Evolutionary conservation across 2,329 filamentous ascomycete species (phyloP).

Genomic region (Trichoderma citrinoviride): DNA sequence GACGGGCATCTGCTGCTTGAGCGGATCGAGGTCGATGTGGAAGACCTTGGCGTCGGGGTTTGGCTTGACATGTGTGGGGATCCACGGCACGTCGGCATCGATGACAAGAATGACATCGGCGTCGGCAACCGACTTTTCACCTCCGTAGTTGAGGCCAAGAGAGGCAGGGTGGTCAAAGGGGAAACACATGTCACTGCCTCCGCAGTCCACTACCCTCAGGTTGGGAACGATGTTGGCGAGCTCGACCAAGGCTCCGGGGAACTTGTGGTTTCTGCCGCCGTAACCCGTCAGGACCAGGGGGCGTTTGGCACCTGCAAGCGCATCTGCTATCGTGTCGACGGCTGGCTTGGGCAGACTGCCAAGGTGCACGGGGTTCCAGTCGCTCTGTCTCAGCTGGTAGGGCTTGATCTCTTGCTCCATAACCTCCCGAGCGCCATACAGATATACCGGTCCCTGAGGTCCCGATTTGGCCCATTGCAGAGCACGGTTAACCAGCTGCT

Average conservation of each 20-base stretch:
- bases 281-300: slow-evolving; percentile 72
- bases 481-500: slow-evolving; percentile 84
- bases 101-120: slow-evolving; percentile 84
- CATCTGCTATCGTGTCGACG: slow-evolving; percentile 58
- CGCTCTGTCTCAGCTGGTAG: slow-evolving; percentile 63
- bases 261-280: slow-evolving; percentile 63
- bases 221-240: slow-evolving; percentile 67
- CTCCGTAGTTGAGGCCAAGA: slow-evolving; percentile 70
- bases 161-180: slow-evolving; percentile 66
- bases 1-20: slow-evolving; percentile 70
- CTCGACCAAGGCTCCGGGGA: slow-evolving; percentile 60
- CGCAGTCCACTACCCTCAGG: slow-evolving; percentile 70
- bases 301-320: slow-evolving; percentile 60
- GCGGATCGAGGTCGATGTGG: slow-evolving; percentile 63
- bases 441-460: slow-evolving; percentile 76
- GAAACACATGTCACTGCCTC: slow-evolving; percentile 79
- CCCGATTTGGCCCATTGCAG: slow-evolving; percentile 76
- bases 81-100: slow-evolving; percentile 92
- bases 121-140: slow-evolving; percentile 67
- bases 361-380: slow-evolving; percentile 70
- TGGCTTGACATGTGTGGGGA: slow-evolving; percentile 69
- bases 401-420: slow-evolving; percentile 82
- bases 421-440: slow-evolving; percentile 74
- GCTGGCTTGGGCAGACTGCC: slow-evolving; percentile 55
- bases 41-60: slow-evolving; percentile 53